phyloP scores from a whole-genome alignment of 257 asterid genomes.

The Rauvolfia tetraphylla region DNA sequence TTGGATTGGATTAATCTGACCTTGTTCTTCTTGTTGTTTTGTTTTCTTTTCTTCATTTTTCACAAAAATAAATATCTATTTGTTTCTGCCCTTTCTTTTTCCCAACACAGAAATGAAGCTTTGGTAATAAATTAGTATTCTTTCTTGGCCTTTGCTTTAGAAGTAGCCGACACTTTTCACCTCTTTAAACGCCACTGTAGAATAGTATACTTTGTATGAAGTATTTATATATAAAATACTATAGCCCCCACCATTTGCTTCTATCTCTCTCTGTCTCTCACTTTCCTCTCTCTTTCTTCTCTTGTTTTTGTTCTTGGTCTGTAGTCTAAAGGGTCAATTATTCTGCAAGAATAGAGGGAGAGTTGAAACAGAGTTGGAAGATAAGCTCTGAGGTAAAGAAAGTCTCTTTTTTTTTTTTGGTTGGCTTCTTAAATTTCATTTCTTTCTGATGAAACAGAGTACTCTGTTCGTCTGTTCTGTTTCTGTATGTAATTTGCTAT shows the following conservation, averaged over 20 bases:
- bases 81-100: neutral
- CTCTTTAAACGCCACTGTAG: slow-evolving; percentile 22
- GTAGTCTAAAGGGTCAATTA: slow-evolving; percentile 33
- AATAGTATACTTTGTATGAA: neutral
- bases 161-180: slow-evolving; percentile 42
- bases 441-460: neutral
- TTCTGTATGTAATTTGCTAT: neutral
- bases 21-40: neutral
- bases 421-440: neutral
- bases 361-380: slow-evolving; percentile 25
- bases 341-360: slow-evolving; percentile 29
- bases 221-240: slow-evolving; percentile 4
- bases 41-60: neutral
- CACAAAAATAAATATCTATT: neutral
- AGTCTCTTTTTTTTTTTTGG: neutral
- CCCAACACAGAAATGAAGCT: neutral
- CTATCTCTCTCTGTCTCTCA: neutral
- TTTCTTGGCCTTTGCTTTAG: slow-evolving; percentile 7
- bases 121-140: neutral
- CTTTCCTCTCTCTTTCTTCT: slow-evolving; percentile 11
- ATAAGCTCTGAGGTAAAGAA: slow-evolving; percentile 22
- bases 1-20: slow-evolving; percentile 1
- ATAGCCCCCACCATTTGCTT: slow-evolving; percentile 19
- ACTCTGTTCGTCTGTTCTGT: slow-evolving; percentile 1
- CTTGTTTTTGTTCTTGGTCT: slow-evolving; percentile 17